Evolutionary conservation across 352 stramenopile species (phyloP).

Genomic region (Pythium sukuiense): DNA sequence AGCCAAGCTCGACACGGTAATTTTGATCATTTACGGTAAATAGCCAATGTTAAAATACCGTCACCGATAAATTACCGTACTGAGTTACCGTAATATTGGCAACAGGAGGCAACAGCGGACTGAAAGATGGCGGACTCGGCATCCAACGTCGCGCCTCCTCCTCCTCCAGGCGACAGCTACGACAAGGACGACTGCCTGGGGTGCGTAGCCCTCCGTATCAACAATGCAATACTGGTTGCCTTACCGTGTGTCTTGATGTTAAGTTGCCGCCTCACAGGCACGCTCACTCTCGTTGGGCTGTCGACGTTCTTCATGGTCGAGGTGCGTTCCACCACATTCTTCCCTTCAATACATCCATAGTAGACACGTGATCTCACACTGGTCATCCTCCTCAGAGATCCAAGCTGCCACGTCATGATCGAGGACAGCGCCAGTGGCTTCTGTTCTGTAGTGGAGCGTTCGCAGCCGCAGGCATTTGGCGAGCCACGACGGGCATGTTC

Average conservation of each 20-base stretch:
- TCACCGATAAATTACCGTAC: not conserved
- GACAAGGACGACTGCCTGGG: conserved; percentile 23
- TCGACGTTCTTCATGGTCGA: conserved; percentile 59
- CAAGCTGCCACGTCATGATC: conserved; percentile 42
- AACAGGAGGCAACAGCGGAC: not conserved
- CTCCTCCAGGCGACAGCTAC: not conserved
- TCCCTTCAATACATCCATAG: not conserved
- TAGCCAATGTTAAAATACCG: too few species aligned
- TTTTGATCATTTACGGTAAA: too few species aligned
- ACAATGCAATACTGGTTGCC: not conserved
- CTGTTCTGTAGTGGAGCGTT: conserved; percentile 52
- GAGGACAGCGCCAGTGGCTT: conserved; percentile 59
- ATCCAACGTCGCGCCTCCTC: not conserved
- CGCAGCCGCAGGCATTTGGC: conserved; percentile 44
- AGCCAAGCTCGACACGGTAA: too few species aligned
- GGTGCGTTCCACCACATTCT: conserved; percentile 25
- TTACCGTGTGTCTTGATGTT: too few species aligned
- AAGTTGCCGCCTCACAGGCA: conserved; percentile 62
- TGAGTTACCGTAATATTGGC: not conserved
- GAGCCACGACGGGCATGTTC: conserved; percentile 51
- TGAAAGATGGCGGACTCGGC: not conserved
- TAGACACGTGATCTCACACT: too few species aligned
- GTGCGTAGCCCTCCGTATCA: not conserved
- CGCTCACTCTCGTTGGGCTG: conserved; percentile 48
- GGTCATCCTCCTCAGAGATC: conserved; percentile 29